These are phyloP conservation scores for Monilinia aucupariae DNA, from an alignment of 2,329 filamentous ascomycete species.

Conservation along the genomic window DNA sequence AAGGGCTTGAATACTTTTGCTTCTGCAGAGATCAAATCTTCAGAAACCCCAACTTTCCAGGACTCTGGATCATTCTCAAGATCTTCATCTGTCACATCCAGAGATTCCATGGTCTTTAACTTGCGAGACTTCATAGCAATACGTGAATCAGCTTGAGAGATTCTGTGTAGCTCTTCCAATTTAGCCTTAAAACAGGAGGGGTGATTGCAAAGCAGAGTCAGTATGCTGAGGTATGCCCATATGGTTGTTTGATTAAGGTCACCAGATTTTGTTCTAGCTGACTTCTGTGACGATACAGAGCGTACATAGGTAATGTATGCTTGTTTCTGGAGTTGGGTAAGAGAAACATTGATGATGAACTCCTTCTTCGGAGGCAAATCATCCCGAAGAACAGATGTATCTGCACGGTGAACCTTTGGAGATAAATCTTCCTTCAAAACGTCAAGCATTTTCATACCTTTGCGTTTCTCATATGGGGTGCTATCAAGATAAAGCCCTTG, in stretches of 20 bases:
- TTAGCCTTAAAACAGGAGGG: slow-evolving; percentile 44
- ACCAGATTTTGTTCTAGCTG: slow-evolving; percentile 30
- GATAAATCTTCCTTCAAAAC: slow-evolving; percentile 66
- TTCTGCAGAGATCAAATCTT: slow-evolving; percentile 25
- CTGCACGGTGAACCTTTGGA: slow-evolving; percentile 73
- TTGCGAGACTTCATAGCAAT: not conserved
- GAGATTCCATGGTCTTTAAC: not conserved
- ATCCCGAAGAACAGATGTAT: slow-evolving; percentile 60
- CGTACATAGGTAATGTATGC: slow-evolving; percentile 54
- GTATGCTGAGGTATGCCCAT: slow-evolving; percentile 48
- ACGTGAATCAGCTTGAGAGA: not conserved
- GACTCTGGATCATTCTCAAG: slow-evolving; percentile 27
- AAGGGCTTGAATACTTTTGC: slow-evolving; percentile 11
- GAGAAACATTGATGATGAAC: slow-evolving; percentile 69
- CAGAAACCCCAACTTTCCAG: slow-evolving; percentile 30
- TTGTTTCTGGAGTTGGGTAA: slow-evolving; percentile 58
- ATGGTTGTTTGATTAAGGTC: slow-evolving; percentile 41
- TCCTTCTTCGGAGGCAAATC: slow-evolving; percentile 72
- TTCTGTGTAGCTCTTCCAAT: slow-evolving; percentile 36
- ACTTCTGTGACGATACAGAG: slow-evolving; percentile 33
- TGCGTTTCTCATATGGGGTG: slow-evolving; percentile 47
- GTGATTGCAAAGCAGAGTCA: slow-evolving; percentile 54
- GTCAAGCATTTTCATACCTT: slow-evolving; percentile 59
- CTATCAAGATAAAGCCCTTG: slow-evolving; percentile 66
- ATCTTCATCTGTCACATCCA: slow-evolving; percentile 11